A percentile compares a stretch with the other conserved stretches of the same genome.
These are phyloP conservation scores for Chlamydomonas asymmetrica DNA, from an alignment of 139 green algal species.

Conservation along the genomic window DNA sequence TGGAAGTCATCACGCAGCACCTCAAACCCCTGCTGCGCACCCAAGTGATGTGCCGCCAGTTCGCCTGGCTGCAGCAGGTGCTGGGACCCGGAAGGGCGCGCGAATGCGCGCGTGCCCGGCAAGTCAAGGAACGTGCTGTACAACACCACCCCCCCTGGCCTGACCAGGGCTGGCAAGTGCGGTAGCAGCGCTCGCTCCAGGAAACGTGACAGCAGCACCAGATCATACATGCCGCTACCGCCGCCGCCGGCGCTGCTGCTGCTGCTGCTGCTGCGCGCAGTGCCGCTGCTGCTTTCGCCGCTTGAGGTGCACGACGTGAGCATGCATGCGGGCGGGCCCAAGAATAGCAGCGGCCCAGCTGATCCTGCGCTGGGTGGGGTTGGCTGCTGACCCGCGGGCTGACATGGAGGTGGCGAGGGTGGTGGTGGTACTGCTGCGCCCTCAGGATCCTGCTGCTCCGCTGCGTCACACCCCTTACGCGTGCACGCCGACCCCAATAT, in stretches of 20 bases:
- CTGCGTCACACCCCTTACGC: no score
- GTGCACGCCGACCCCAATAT: no score
- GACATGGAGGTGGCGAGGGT: not conserved
- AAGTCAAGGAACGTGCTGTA: constrained; percentile 50
- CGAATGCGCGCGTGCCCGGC: constrained; percentile 34
- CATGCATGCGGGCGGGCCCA: no score
- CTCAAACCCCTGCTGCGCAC: constrained; percentile 36
- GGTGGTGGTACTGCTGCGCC: not conserved
- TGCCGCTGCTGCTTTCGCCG: not conserved
- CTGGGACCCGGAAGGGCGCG: constrained; percentile 27
- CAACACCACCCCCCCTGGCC: constrained; percentile 37
- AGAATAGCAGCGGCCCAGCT: no score
- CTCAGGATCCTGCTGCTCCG: no score
- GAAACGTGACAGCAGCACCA: constrained; percentile 45
- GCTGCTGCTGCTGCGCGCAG: not conserved
- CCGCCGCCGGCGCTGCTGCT: not conserved
- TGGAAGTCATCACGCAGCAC: constrained; percentile 31
- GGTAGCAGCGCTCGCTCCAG: constrained; percentile 35
- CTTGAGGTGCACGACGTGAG: not conserved
- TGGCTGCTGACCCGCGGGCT: not conserved
- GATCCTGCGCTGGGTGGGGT: no score
- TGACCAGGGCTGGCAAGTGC: constrained; percentile 13
- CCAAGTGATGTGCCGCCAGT: constrained; percentile 28
- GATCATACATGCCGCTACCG: constrained; percentile 19
- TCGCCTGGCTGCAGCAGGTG: constrained; percentile 47